phyloP scores from a whole-genome alignment of 169 alveolate species.

The Plasmodium adleri region DNA sequence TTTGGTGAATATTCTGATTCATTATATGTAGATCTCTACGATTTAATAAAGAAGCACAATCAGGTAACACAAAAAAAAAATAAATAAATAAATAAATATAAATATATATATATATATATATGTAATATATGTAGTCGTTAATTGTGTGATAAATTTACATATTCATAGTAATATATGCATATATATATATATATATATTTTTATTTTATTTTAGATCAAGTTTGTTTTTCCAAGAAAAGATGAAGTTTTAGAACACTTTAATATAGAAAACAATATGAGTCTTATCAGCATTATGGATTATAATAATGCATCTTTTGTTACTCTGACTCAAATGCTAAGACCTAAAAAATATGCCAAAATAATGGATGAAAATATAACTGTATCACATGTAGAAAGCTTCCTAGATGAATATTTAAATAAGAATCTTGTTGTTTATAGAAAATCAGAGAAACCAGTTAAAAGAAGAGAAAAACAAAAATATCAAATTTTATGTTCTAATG shows the following conservation, averaged over 20 bases:
- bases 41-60: slow-evolving; percentile 15
- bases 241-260: slow-evolving; percentile 26
- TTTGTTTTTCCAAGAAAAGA: slow-evolving; percentile 71
- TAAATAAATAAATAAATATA: background rate
- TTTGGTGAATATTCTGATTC: slow-evolving; percentile 49
- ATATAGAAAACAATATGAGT: background rate
- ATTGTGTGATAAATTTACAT: background rate
- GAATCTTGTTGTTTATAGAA: slow-evolving; percentile 21
- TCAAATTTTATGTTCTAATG: slow-evolving; percentile 51
- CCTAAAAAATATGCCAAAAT: slow-evolving; percentile 42
- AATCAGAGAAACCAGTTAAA: slow-evolving; percentile 37
- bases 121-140: background rate
- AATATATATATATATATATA: background rate
- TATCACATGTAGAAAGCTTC: background rate
- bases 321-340: slow-evolving; percentile 9
- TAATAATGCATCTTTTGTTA: slow-evolving; percentile 32
- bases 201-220: slow-evolving; percentile 4
- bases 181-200: background rate
- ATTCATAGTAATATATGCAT: background rate
- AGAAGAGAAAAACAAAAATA: slow-evolving; percentile 29
- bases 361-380: slow-evolving; percentile 17
- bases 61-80: slow-evolving; percentile 11
- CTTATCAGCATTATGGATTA: slow-evolving; percentile 37
- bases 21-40: slow-evolving; percentile 27
- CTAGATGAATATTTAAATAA: slow-evolving; percentile 27